A percentile compares a stretch with the other conserved stretches of the same genome.
phyloP scores from a whole-genome alignment of 345 rosid species.

The Mangifera indica region DNA sequence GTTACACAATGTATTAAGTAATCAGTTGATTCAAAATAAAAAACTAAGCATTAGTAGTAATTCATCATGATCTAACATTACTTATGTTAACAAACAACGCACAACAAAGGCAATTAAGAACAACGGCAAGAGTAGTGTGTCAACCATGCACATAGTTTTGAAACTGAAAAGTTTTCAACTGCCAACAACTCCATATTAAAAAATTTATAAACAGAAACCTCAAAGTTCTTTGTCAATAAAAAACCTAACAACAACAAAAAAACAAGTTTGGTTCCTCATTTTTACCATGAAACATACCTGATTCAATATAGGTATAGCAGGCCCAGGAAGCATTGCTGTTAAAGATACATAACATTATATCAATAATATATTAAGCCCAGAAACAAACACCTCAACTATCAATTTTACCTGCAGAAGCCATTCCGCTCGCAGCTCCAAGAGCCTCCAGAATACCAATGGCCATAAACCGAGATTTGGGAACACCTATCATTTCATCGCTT shows the following conservation, averaged over 20 bases:
- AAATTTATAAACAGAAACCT: too few relatives aligned
- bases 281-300: slow-evolving; percentile 47
- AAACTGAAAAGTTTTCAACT: too few relatives aligned
- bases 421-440: slow-evolving; percentile 73
- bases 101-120: too few relatives aligned
- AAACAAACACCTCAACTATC: neutral
- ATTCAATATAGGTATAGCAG: slow-evolving; percentile 72
- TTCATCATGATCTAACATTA: too few relatives aligned
- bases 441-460: slow-evolving; percentile 77
- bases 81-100: too few relatives aligned
- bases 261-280: neutral
- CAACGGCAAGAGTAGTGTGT: too few relatives aligned
- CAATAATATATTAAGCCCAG: slow-evolving; percentile 10
- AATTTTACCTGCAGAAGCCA: slow-evolving; percentile 77
- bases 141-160: too few relatives aligned
- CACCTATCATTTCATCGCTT: slow-evolving; percentile 62
- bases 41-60: too few relatives aligned
- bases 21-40: too few relatives aligned
- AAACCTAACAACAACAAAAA: too few relatives aligned
- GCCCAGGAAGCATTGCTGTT: slow-evolving; percentile 91
- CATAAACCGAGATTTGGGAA: slow-evolving; percentile 68
- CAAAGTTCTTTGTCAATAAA: too few relatives aligned
- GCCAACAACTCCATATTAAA: too few relatives aligned
- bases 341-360: slow-evolving; percentile 13
- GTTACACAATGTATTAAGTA: neutral